Evolutionary conservation across 352 stramenopile genomes (phyloP), one percentile per base, ranked within the genome.

Genomic region (Phytophthora fragariae): DNA sequence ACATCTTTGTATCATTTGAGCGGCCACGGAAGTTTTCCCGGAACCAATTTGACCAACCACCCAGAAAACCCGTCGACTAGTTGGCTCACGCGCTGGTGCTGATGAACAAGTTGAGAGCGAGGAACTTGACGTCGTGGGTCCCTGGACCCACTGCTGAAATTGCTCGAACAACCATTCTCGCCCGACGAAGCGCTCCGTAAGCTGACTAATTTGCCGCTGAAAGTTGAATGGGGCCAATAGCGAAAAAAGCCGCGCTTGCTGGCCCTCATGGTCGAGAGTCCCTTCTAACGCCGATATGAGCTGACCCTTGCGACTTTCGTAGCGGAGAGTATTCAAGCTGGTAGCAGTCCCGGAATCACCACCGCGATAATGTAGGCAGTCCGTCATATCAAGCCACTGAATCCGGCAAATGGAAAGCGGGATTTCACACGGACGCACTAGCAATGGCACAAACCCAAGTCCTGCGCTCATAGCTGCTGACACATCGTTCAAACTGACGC

Each of bases 361-460:
- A 29, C 41, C 54, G 56, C 70, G 65, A 70, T 94, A 90, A 47
- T 90, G 63, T 14, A 94, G 70, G 47, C 79, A 89, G 61, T 94
- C 85, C 7, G 83, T 85, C 70, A 94, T 81, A 57, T 94, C 87
- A 21, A 94, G 83, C 87, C 87, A 94, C 62, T 94, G 87, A 57
- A 94, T 94, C 39, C 87, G 87, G 57, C 87, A 94, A 60, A 94
- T 94, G 10, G 85, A 93, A 24, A 94, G 70, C 17, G 87, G 87
- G 63, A 94, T 94, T 73, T 94, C 87, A 37, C 85, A 92, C 27
- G 80, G 78, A 12, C 87, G 84, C 39, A 94, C 82, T 63, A 94
- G 88, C 19, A 94, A 73, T 15, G 87, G 87, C 27, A 94, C 85
- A 61, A 94, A 93, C 2, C 87, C 84, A 10, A 93, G 69, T 19